Evolutionary conservation across 768 basidiomycete species (phyloP), one percentile per base, ranked within the genome.

Genomic region (Mycena epipterygia): DNA sequence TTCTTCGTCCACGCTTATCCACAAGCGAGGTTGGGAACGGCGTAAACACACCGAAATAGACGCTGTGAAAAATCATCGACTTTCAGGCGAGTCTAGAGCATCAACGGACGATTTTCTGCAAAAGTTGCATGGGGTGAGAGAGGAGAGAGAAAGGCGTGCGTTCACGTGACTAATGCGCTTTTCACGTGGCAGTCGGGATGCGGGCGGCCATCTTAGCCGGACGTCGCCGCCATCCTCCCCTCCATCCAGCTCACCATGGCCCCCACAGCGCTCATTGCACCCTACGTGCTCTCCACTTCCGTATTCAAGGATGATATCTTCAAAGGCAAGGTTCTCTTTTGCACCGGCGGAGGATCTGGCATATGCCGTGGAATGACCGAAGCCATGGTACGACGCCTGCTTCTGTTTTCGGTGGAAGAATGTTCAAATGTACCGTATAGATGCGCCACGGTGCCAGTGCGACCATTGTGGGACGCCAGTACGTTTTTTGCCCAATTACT

Each of bases 291-390:
- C 68, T 93, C 93, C 0, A 87, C 85, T 0, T 75, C 87, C 46
- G 83, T 93, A 63, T 98, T 97, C 87, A 91, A 89, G 74, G 77
- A 83, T 2, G 91, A 94, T 72, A 86, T 98, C 33, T 97, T 97
- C 89, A 89, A 91, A 71, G 95, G 93, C 69, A 98, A 97, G 79
- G 95, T 97, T 25, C 83, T 95, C 5, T 94, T 95, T 81, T 95
- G 93, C 82, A 97, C 96, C 0, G 96, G 96, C 41, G 96, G 95
- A 19, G 93, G 93, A 2, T 94, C 94, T 67, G 97, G 97, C 19
- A 98, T 99, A 82, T 95, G 96, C 83, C 91, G 92, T 74, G 89
- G 84, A 56, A 96, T 97, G 92, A 93, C 93, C 39, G 89, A 95
- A 76, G 88, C 91, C 25, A 84, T 97, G 76, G 95, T 96, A 80